These are phyloP conservation scores for Kondoa subrosea DNA, from an alignment of 768 basidiomycete genomes.

Conservation along the genomic window DNA sequence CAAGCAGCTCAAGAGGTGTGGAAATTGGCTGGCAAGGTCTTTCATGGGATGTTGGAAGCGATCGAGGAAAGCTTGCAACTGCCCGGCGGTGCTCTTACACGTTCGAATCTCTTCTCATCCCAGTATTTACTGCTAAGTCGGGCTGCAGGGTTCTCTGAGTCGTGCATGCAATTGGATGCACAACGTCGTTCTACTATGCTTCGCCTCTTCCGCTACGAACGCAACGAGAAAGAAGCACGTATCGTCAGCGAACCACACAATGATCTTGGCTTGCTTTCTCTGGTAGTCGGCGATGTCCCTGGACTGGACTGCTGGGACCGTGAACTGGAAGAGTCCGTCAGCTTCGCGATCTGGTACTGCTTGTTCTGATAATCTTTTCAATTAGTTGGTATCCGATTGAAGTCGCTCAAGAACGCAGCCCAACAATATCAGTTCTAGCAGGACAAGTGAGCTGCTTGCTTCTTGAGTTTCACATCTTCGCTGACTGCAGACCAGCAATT, in stretches of 20 bases:
- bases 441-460: background rate
- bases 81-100: background rate
- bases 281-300: background rate
- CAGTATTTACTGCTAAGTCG: background rate
- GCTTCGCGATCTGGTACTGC: background rate
- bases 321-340: background rate
- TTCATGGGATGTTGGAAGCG: background rate
- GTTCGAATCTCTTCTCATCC: background rate
- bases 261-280: background rate
- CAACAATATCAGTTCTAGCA: background rate
- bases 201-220: constrained; percentile 8
- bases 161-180: background rate
- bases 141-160: background rate
- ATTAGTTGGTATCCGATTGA: background rate
- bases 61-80: background rate
- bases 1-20: background rate
- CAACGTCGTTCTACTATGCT: background rate
- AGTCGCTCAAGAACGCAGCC: background rate
- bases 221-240: background rate
- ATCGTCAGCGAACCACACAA: background rate
- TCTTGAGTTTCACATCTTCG: background rate
- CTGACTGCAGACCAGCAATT: constrained; percentile 2
- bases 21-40: background rate
- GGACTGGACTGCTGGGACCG: background rate
- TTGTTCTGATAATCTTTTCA: background rate